Evolutionary conservation across 2,329 filamentous ascomycete genomes (phyloP).

Genomic region (Hysterium pulicare): DNA sequence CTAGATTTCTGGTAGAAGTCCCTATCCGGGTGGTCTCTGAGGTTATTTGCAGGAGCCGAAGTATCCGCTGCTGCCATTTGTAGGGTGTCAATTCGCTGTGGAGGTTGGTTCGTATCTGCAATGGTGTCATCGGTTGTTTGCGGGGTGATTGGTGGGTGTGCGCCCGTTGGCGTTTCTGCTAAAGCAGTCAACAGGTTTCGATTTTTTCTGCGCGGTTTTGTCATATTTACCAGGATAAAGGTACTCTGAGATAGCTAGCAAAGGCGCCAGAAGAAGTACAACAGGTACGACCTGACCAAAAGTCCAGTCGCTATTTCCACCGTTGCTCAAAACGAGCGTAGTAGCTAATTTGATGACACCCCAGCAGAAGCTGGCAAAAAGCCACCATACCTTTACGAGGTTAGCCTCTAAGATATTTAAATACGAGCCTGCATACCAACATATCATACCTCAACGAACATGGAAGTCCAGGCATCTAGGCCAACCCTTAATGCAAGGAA

Average conservation of each 20-base stretch:
- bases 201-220: neutral
- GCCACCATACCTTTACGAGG: conserved; percentile 2
- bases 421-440: too few species aligned
- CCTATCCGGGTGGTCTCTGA: neutral
- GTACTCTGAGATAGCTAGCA: conserved; percentile 1
- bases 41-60: neutral
- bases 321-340: neutral
- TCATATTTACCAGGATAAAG: conserved; percentile 2
- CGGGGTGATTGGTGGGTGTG: neutral
- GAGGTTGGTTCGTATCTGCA: too few species aligned
- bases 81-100: neutral
- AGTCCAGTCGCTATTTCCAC: conserved; percentile 1
- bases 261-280: conserved; percentile 3
- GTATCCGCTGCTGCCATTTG: neutral
- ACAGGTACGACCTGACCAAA: conserved; percentile 7
- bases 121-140: too few species aligned
- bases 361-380: conserved; percentile 5
- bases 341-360: neutral
- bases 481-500: neutral
- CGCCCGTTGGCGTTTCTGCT: neutral
- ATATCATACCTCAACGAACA: neutral
- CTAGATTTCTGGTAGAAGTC: neutral
- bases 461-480: neutral
- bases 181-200: neutral
- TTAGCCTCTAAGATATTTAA: too few species aligned